These are phyloP conservation scores for Phytophthora colocasiae DNA, from an alignment of 352 stramenopile species.

Conservation along the genomic window DNA sequence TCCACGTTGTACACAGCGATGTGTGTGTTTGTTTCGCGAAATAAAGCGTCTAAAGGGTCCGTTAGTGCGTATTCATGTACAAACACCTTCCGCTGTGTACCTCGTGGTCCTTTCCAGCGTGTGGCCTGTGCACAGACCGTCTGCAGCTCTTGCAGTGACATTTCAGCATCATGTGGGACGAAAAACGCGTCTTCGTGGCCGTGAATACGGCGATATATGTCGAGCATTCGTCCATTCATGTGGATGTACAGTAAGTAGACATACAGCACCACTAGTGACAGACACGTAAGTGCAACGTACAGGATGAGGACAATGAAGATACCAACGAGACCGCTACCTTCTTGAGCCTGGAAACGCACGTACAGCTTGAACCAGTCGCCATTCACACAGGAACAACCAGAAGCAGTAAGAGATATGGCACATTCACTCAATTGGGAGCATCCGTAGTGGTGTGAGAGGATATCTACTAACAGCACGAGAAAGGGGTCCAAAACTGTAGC, in stretches of 20 bases:
- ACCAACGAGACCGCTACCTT: conserved; percentile 85
- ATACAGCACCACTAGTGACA: conserved; percentile 69
- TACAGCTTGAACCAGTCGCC: conserved; percentile 93
- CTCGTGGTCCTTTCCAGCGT: conserved; percentile 69
- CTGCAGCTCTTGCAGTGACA: conserved; percentile 77
- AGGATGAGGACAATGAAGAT: conserved; percentile 80
- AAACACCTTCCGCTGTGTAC: conserved; percentile 76
- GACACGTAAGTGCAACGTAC: conserved; percentile 67
- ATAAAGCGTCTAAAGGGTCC: conserved; percentile 71
- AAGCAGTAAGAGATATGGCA: conserved; percentile 45
- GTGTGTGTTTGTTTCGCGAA: conserved; percentile 76
- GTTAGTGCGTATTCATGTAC: conserved; percentile 83
- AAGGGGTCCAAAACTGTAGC: conserved; percentile 82
- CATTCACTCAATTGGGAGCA: conserved; percentile 62
- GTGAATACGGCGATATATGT: conserved; percentile 86
- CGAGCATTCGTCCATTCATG: conserved; percentile 92
- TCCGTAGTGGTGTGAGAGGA: conserved; percentile 78
- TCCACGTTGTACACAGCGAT: conserved; percentile 86
- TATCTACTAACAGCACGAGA: conserved; percentile 83
- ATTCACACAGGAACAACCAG: conserved; percentile 67
- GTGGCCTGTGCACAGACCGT: conserved; percentile 65
- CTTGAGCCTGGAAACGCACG: conserved; percentile 69
- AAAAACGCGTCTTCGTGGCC: conserved; percentile 80
- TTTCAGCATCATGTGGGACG: conserved; percentile 89
- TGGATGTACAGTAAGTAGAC: conserved; percentile 87